These are phyloP conservation scores for Lepidium aucheri DNA, from an alignment of 345 rosid genomes.

Conservation along the genomic window DNA sequence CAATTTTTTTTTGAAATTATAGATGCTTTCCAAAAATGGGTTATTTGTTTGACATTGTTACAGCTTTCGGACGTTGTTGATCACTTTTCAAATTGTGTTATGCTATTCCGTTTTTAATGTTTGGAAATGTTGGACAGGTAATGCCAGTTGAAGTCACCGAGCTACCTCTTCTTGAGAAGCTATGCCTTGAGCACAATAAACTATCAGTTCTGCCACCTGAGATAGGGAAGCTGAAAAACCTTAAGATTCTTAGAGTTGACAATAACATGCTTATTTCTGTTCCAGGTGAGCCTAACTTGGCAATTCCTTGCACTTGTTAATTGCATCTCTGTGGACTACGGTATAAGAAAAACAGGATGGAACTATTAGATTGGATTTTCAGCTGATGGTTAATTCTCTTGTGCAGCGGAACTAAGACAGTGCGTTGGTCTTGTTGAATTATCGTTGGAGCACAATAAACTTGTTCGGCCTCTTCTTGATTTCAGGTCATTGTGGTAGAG, in stretches of 20 bases:
- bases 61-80: background rate
- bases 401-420: slow-evolving; percentile 83
- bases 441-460: slow-evolving; percentile 93
- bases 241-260: slow-evolving; percentile 76
- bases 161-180: slow-evolving; percentile 81
- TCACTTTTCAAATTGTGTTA: background rate
- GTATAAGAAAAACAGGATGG: background rate
- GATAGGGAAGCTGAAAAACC: slow-evolving; percentile 65
- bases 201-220: slow-evolving; percentile 79
- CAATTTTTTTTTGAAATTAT: background rate
- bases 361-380: background rate
- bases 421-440: slow-evolving; percentile 76
- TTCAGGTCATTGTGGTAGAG: slow-evolving; percentile 62
- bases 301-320: background rate
- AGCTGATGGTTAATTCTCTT: slow-evolving; percentile 23
- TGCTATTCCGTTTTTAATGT: background rate
- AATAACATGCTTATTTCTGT: slow-evolving; percentile 74
- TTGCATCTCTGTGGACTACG: no score
- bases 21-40: no score
- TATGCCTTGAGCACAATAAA: slow-evolving; percentile 80
- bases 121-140: slow-evolving; percentile 35
- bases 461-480: slow-evolving; percentile 96
- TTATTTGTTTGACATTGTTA: background rate
- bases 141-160: slow-evolving; percentile 73
- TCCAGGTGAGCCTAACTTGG: slow-evolving; percentile 56